phyloP scores from a whole-genome alignment of 148 eudicot species.

The Simmondsia chinensis region DNA sequence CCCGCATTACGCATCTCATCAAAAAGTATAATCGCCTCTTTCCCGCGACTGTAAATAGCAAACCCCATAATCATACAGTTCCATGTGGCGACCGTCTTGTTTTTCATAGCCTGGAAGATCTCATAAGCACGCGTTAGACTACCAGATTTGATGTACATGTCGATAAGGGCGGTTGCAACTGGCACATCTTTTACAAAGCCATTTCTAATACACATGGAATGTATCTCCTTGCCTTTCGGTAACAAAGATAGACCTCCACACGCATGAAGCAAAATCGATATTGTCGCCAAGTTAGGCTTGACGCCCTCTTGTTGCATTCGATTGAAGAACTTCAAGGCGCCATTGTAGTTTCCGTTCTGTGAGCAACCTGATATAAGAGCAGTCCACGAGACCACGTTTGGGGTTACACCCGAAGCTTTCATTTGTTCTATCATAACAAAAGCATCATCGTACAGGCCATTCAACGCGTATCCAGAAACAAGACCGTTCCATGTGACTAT shows the following conservation, averaged over 20 bases:
- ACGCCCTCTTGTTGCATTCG: slow-evolving; percentile 40
- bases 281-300: slow-evolving; percentile 39
- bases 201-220: slow-evolving; percentile 30
- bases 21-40: slow-evolving; percentile 35
- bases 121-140: slow-evolving; percentile 29
- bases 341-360: slow-evolving; percentile 31
- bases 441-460: slow-evolving; percentile 29
- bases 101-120: slow-evolving; percentile 20
- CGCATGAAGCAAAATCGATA: slow-evolving; percentile 43
- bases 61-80: slow-evolving; percentile 63
- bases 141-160: slow-evolving; percentile 58
- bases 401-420: slow-evolving; percentile 27
- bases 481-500: slow-evolving; percentile 43
- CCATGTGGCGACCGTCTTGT: slow-evolving; percentile 40
- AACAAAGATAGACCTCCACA: slow-evolving; percentile 48
- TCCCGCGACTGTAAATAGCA: slow-evolving; percentile 34
- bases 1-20: slow-evolving; percentile 26
- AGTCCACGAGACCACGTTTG: slow-evolving; percentile 51
- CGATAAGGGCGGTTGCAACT: slow-evolving; percentile 46
- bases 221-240: slow-evolving; percentile 49
- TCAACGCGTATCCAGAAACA: slow-evolving; percentile 37
- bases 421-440: slow-evolving; percentile 24
- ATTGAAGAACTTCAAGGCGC: slow-evolving; percentile 25
- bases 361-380: slow-evolving; percentile 46
- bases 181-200: slow-evolving; percentile 23